Evolutionary conservation across 148 eudicot genomes (phyloP), one percentile per base, ranked within the genome.

Genomic region (Rhododendron simsii): DNA sequence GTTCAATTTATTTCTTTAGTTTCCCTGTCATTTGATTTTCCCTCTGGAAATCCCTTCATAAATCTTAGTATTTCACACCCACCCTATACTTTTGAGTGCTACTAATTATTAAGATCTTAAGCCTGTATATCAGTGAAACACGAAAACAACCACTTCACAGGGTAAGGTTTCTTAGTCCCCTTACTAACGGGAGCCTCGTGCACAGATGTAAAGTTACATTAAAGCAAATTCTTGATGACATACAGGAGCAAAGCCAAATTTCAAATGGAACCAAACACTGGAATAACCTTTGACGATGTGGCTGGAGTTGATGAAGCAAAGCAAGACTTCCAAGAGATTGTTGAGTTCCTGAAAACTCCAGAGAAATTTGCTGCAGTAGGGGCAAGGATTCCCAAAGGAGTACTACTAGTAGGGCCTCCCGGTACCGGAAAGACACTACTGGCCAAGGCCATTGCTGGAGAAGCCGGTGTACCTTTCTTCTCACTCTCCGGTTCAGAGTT

Each of bases 231-330:
- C 57, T 78, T 78, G 39, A 33, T 80, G 28, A 9, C 45, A 11
- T 83, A 84, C 95, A 95, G 98, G 92, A 96, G 93, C 93, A 96
- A 96, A 91, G 98, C 95, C 28, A 94, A 93, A 83, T 96, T 94
- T 85, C 94, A 93, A 81, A 93, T 96, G 98, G 98, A 96, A 61
- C 98, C 96, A 8, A 96, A 96, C 91, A 96, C 98, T 5, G 96
- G 98, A 84, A 92, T 96, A 37, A 96, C 98, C 87, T 96, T 96
- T 69, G 88, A 92, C 51, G 98, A 96, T 84, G 95, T 96, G 20
- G 98, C 98, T 53, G 98, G 98, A 84, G 91, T 96, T 26, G 98
- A 96, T 53, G 98, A 96, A 87, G 98, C 98, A 79, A 96, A 96
- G 87, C 95, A 93, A 88, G 98, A 96, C 50, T 94, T 96, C 48